These are phyloP conservation scores for Malassezia yamatoensis DNA, from an alignment of 1,284 basidiomycete species.

Conservation along the genomic window DNA sequence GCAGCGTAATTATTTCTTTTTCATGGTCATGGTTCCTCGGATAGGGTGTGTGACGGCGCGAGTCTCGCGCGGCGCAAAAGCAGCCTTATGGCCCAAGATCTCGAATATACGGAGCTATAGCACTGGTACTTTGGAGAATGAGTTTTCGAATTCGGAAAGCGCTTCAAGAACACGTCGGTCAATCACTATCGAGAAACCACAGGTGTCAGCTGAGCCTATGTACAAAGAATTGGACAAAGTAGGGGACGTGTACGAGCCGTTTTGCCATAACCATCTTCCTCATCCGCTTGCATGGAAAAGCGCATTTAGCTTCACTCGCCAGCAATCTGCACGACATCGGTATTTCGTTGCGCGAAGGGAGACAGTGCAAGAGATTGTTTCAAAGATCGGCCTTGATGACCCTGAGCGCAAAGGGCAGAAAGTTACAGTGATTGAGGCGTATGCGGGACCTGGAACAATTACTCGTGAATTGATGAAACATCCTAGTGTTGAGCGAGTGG, in stretches of 20 bases:
- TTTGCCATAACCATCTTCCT: slow-evolving; percentile 24
- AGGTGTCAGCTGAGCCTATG: slow-evolving; percentile 5
- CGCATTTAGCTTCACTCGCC: slow-evolving; percentile 19
- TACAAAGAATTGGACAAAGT: neutral
- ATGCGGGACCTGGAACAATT: slow-evolving; percentile 39
- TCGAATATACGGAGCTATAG: too few species aligned
- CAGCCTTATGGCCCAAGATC: neutral
- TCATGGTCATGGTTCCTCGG: neutral
- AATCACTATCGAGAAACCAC: neutral
- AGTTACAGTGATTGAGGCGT: slow-evolving; percentile 39
- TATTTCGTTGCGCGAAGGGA: slow-evolving; percentile 34
- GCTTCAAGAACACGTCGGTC: neutral
- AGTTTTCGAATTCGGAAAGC: neutral
- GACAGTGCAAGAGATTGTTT: slow-evolving; percentile 23
- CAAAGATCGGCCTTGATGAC: slow-evolving; percentile 19
- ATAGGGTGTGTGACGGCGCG: neutral
- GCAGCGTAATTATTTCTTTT: neutral
- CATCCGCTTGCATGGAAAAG: slow-evolving; percentile 24
- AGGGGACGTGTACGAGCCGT: neutral
- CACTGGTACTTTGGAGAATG: too few species aligned
- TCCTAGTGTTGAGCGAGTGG: slow-evolving; percentile 38
- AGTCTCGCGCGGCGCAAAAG: neutral
- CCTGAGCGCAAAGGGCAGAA: slow-evolving; percentile 23
- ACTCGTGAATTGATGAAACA: slow-evolving; percentile 31
- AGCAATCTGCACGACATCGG: slow-evolving; percentile 21